Base-by-base conservation (phyloP, 768 basidiomycete species). In the Crassisporium funariophilum region DNA sequence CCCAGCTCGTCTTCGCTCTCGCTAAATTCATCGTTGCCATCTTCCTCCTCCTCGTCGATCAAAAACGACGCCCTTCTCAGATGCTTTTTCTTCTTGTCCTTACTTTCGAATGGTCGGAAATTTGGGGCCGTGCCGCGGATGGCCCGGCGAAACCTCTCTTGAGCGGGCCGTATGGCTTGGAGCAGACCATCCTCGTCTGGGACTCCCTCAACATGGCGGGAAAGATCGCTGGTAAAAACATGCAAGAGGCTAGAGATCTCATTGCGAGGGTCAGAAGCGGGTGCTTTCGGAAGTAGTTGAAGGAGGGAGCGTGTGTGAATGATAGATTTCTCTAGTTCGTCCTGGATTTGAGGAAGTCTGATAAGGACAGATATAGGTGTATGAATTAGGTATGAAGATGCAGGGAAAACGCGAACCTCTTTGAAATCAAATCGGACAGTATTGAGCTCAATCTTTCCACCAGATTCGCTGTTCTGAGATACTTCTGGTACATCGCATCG, bases 271-370 rank as follows among this genome's bases (percentile, higher is more conserved):
- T 88, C 77, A 1, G 49, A 56, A 0, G 85, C 81, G 0, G 84
- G 84, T 0, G 76, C 72, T 22, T 63, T 74, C 0, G 85, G 84
- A 5, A 76, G 62, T 15, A 38, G 38, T 2, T 46, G 19, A 5
- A 78, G 48, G 1, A 47, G 43, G 1, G 57, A 44, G 1, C 74
- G 68, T 0, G 79, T 74, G 5, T 57, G 64, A 0, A 58, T 50
- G 1, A 86, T 73, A 0, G 74, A 63, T 0, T 60, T 65, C 17
- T 76, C 71, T 20, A 88, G 62, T 48, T 88, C 85, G 1, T 78
- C 69, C 40, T 81, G 77, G 8, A 88, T 80, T 47, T 77, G 65
- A 0, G 87, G 86, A 0, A 89, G 70, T 34, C 88, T 89, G 13
- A 5, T n/a, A 16, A 21, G 16, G 61, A 68, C 2, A 42, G 5